Conservation (phyloP, 2,329 filamentous ascomycete genomes). For the Botryotinia narcissicola region DNA sequence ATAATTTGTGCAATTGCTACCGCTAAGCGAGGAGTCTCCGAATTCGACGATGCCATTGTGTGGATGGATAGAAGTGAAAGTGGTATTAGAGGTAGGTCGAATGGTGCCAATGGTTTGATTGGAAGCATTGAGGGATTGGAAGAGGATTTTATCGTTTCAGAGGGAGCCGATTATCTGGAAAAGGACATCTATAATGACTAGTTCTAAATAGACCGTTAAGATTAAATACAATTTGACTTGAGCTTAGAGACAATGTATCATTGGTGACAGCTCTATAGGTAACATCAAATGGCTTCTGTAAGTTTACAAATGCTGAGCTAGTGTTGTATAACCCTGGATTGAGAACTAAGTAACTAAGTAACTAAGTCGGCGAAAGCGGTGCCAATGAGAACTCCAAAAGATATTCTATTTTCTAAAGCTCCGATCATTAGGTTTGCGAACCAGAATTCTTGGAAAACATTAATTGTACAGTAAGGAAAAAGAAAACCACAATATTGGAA, state of each 20-base stretch:
- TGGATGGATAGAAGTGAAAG: not conserved
- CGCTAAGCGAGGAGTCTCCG: not conserved
- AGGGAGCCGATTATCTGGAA: constrained; percentile 15
- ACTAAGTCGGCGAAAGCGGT: constrained; percentile 24
- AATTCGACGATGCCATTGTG: constrained; percentile 20
- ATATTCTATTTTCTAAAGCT: not conserved
- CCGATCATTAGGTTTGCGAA: constrained; percentile 23
- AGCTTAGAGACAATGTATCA: constrained; percentile 14
- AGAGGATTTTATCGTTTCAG: constrained; percentile 14
- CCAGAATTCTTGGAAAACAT: constrained; percentile 19
- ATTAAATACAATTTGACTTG: constrained; percentile 7
- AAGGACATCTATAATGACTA: not conserved
- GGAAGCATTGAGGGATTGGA: not conserved
- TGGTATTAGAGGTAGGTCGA: not conserved
- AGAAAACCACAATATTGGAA: not conserved
- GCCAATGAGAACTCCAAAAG: constrained; percentile 22
- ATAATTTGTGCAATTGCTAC: constrained; percentile 15
- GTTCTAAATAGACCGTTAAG: too few relatives aligned
- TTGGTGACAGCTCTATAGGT: constrained; percentile 16
- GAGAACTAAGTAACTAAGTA: constrained; percentile 23
- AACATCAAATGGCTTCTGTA: constrained; percentile 8
- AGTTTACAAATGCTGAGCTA: not conserved
- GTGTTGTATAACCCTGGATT: constrained; percentile 23
- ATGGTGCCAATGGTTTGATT: not conserved
- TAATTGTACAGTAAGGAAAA: not conserved